phyloP scores from a whole-genome alignment of 2,329 filamentous ascomycete genomes.

The Fusarium buxicola region DNA sequence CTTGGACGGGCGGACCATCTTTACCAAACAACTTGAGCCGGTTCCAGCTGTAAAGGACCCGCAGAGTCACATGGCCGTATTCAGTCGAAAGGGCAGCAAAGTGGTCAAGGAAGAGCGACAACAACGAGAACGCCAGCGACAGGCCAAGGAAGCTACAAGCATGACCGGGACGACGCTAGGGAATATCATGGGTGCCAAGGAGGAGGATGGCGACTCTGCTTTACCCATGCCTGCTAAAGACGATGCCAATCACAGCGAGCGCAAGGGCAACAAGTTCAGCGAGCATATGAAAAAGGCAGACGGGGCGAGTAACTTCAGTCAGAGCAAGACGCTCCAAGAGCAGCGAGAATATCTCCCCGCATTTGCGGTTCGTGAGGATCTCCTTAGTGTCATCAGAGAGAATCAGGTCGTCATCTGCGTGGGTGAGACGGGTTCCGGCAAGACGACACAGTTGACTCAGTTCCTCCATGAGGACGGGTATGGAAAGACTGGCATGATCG shows the following conservation, averaged over 20 bases:
- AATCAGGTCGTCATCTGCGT: conserved; percentile 98
- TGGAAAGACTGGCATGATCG: conserved; percentile 87
- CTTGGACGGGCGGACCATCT: conserved; percentile 92
- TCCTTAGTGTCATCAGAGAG: conserved; percentile 91
- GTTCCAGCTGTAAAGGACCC: conserved; percentile 92
- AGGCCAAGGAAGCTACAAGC: conserved; percentile 94
- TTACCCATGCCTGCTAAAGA: conserved; percentile 80
- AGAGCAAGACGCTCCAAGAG: conserved; percentile 88
- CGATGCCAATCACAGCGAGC: conserved; percentile 65
- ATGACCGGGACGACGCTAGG: conserved; percentile 91
- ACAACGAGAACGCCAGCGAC: conserved; percentile 91
- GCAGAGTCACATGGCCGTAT: conserved; percentile 99
- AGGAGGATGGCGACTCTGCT: conserved; percentile 92
- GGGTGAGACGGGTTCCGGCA: conserved; percentile 96
- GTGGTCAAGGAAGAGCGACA: conserved; percentile 92
- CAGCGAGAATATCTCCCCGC: conserved; percentile 94
- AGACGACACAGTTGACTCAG: conserved; percentile 97
- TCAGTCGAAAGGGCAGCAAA: conserved; percentile 92
- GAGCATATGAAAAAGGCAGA: conserved; percentile 89
- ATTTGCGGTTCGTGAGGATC: conserved; percentile 94
- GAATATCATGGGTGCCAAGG: conserved; percentile 95
- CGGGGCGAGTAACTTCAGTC: conserved; percentile 90
- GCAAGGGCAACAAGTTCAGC: conserved; percentile 79
- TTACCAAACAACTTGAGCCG: conserved; percentile 96
- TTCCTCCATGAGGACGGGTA: conserved; percentile 97